Evolutionary conservation across 2,329 filamentous ascomycete genomes (phyloP), one percentile per base, ranked within the genome.

Genomic region (Trichoderma koningiopsis): DNA sequence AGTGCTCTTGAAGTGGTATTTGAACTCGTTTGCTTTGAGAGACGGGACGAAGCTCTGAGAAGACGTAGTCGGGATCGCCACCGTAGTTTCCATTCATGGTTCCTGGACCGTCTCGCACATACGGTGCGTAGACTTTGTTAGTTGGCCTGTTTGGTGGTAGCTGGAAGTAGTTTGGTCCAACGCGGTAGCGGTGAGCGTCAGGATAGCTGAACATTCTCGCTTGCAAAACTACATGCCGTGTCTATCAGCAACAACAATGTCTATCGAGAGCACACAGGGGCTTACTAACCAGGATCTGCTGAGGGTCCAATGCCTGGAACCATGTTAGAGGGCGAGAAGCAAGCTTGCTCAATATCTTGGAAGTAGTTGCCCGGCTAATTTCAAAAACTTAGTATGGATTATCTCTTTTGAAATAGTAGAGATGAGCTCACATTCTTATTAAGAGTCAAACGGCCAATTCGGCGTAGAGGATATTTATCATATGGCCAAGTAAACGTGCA

Each of bases 81-180:
- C 87, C 87, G 73, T 89, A 88, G 80, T 89, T 89, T 64, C 82
- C 82, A 79, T 92, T 91, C 76, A 88, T 83, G 68, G 88, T 86
- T 89, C 93, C 93, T 70, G 78, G 76, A 19, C 92, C 92, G 75
- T 93, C 91, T 70, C 91, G 88, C 78, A 93, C 90, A 83, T 89
- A 91, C 71, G 91, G 91, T 83, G 84, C 87, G 84, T 80, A 82
- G 81, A 81, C 75, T 78, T 81, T 82, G 0, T 87, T 85, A 65
- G 81, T 82, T 49, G 40, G 73, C 63, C 70, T 58, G 79, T 90
- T 90, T 73, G 88, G 85, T 24, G 88, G 88, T 63, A 90, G 85
- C 75, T 89, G 87, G 72, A 89, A 85, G 78, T 89, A 90, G 80
- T 91, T 91, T 60, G 83, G 82, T 47, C 88, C 88, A 4, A 90